Percentiles rank a stretch among this genome's conserved stretches.
Evolutionary conservation across 2,329 filamentous ascomycete species (phyloP).

Genomic region (Fusarium acutatum): DNA sequence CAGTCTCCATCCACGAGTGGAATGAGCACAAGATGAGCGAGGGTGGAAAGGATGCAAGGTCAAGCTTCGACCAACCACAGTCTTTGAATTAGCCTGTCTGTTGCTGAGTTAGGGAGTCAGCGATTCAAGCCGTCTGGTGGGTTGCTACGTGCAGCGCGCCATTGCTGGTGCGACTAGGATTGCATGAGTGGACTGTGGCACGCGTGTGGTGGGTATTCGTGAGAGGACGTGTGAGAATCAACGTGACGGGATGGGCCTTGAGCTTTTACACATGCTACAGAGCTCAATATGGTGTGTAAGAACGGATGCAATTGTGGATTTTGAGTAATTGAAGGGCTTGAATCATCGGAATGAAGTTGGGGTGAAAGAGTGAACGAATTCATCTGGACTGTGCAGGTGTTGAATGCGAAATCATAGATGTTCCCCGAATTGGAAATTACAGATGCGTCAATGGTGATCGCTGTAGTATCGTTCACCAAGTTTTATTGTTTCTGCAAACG

Average conservation of each 20-base stretch:
- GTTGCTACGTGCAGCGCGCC: slow-evolving; percentile 33
- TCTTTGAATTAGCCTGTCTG: slow-evolving; percentile 33
- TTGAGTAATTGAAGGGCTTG: neutral
- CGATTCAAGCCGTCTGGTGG: slow-evolving; percentile 36
- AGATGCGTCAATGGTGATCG: neutral
- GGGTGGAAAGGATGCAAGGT: slow-evolving; percentile 35
- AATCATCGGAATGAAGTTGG: slow-evolving; percentile 6
- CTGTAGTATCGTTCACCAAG: neutral
- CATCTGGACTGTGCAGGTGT: neutral
- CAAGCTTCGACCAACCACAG: slow-evolving; percentile 33
- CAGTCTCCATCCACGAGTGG: slow-evolving; percentile 35
- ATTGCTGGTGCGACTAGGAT: slow-evolving; percentile 38
- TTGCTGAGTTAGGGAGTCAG: slow-evolving; percentile 43
- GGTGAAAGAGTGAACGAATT: neutral
- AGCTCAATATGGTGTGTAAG: slow-evolving; percentile 11
- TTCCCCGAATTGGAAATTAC: neutral
- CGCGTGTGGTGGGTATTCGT: slow-evolving; percentile 27
- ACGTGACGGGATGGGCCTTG: neutral
- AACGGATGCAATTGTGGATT: slow-evolving; percentile 4
- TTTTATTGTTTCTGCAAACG: slow-evolving; percentile 17
- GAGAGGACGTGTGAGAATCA: slow-evolving; percentile 26
- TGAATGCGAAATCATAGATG: neutral
- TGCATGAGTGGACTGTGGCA: slow-evolving; percentile 35
- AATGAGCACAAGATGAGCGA: slow-evolving; percentile 36
- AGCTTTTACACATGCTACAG: slow-evolving; percentile 12